These are phyloP conservation scores for Chrysoporthe cubensis DNA, from an alignment of 2,329 filamentous ascomycete genomes.

Conservation along the genomic window DNA sequence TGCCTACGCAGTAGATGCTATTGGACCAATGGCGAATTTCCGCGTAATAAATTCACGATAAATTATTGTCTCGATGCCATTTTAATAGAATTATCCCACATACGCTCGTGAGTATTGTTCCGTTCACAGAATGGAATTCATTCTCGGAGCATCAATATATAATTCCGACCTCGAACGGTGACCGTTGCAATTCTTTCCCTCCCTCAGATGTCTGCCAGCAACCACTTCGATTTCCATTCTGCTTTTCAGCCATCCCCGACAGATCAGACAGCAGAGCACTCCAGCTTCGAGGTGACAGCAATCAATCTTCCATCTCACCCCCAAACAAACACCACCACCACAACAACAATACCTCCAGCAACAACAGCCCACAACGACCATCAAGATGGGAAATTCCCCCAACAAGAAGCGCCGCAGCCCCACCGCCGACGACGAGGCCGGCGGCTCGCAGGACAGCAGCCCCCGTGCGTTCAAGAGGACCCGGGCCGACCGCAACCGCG, in stretches of 20 bases:
- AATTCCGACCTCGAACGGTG: too few relatives aligned
- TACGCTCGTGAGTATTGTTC: too few relatives aligned
- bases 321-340: neutral
- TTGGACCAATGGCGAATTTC: too few relatives aligned
- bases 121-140: too few relatives aligned
- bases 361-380: neutral
- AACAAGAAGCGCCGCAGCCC: neutral
- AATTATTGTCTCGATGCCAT: too few relatives aligned
- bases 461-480: neutral
- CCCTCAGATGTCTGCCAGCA: neutral
- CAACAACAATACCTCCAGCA: neutral
- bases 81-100: too few relatives aligned
- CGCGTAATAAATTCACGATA: too few relatives aligned
- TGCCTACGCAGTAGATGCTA: too few relatives aligned
- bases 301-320: neutral
- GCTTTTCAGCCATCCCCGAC: neutral
- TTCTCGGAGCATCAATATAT: too few relatives aligned
- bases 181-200: too few relatives aligned
- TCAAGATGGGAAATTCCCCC: neutral
- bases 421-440: neutral
- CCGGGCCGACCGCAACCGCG: neutral
- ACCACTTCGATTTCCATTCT: neutral
- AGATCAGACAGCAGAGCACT: neutral
- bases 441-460: neutral
- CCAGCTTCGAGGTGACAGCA: neutral